phyloP scores from a whole-genome alignment of 2,329 filamentous ascomycete species.

The Colletotrichum noveboracense region DNA sequence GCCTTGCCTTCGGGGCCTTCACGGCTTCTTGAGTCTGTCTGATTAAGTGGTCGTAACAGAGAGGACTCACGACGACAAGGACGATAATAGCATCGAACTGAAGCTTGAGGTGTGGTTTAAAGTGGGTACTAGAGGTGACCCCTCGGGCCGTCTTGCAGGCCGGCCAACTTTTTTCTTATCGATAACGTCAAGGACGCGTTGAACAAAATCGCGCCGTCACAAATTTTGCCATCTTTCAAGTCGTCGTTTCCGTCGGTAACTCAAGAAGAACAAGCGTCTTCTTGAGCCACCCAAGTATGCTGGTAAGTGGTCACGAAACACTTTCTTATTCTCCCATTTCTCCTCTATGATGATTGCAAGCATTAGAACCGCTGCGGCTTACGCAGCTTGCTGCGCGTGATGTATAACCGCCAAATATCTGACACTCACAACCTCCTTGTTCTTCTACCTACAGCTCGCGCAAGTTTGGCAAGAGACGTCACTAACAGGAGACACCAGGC shows the following conservation, averaged over 20 bases:
- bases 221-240: neutral
- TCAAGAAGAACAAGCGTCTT: conserved; percentile 18
- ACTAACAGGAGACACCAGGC: conserved; percentile 21
- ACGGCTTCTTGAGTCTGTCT: neutral
- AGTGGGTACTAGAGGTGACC: neutral
- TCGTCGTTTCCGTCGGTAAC: neutral
- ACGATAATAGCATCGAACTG: neutral
- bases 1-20: neutral
- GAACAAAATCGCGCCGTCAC: neutral
- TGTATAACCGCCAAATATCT: conserved; percentile 45
- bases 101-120: neutral
- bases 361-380: conserved; percentile 57
- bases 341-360: conserved; percentile 38
- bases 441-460: conserved; percentile 12
- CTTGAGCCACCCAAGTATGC: conserved; percentile 10
- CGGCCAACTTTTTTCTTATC: conserved; percentile 1
- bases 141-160: conserved; percentile 6
- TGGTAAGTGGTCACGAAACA: conserved; percentile 2
- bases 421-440: conserved; percentile 26
- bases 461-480: conserved; percentile 24
- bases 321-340: neutral
- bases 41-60: neutral
- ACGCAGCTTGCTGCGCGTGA: conserved; percentile 51
- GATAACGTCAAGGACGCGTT: neutral
- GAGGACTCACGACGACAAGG: neutral